Conservation (phyloP, 176 grass and related monocot species). For the Neostapfia colusana region DNA sequence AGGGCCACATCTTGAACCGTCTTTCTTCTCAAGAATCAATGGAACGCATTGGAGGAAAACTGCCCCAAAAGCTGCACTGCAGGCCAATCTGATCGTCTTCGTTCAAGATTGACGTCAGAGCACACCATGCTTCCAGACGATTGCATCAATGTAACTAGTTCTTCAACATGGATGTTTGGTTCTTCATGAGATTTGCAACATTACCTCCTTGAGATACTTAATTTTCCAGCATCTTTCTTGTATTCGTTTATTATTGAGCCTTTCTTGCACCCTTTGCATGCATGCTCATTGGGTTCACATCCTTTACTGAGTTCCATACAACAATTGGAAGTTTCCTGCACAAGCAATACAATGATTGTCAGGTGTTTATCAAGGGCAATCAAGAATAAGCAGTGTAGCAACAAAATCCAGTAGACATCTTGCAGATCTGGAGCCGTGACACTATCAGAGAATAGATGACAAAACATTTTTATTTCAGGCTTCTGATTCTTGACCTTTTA, state of each 20-base stretch:
- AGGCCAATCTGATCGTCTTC: neutral
- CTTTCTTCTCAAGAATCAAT: slow-evolving; percentile 18
- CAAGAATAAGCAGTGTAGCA: slow-evolving; percentile 7
- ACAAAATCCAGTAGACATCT: neutral
- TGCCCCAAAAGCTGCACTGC: neutral
- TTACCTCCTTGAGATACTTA: slow-evolving; percentile 7
- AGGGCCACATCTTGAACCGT: neutral
- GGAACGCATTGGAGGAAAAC: neutral
- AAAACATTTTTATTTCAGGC: neutral
- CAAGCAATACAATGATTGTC: neutral
- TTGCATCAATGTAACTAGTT: slow-evolving; percentile 52
- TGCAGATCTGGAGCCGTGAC: neutral
- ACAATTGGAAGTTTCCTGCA: slow-evolving; percentile 32
- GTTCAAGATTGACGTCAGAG: slow-evolving; percentile 6
- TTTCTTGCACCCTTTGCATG: slow-evolving; percentile 20
- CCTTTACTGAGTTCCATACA: neutral
- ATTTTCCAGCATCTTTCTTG: slow-evolving; percentile 10
- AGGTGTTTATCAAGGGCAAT: neutral
- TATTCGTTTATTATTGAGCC: neutral
- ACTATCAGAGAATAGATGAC: slow-evolving; percentile 1
- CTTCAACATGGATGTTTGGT: slow-evolving; percentile 23
- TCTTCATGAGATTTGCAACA: neutral
- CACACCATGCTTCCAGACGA: slow-evolving; percentile 36
- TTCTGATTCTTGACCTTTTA: slow-evolving; percentile 11
- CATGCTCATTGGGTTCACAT: slow-evolving; percentile 18